phyloP scores from a whole-genome alignment of 2,329 filamentous ascomycete genomes.

The Emericellopsis cladophorae region DNA sequence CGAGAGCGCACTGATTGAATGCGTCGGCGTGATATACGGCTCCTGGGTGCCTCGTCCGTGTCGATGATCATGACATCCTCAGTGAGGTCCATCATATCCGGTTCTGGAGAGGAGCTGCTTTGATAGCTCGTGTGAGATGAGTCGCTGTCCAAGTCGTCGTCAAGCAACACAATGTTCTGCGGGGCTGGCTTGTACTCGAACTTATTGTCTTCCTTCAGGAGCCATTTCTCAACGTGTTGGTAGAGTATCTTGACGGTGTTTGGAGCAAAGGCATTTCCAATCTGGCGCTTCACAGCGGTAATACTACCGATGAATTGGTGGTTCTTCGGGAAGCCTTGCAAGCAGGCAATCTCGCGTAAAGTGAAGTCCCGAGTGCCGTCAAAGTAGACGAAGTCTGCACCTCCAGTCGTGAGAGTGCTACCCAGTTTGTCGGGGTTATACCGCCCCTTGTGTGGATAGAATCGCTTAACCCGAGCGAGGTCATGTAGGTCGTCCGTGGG shows the following conservation, averaged over 20 bases:
- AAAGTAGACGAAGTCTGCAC: constrained; percentile 52
- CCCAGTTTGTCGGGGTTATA: constrained; percentile 36
- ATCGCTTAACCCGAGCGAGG: constrained; percentile 11
- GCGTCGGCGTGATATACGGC: too few relatives aligned
- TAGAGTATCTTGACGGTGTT: constrained; percentile 36
- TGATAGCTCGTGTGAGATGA: background rate
- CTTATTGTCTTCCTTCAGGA: constrained; percentile 29
- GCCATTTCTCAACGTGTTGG: constrained; percentile 30
- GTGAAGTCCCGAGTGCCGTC: constrained; percentile 52
- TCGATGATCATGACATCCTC: background rate
- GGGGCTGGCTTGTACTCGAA: constrained; percentile 4
- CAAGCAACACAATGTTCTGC: background rate
- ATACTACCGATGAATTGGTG: constrained; percentile 41
- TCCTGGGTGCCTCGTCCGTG: too few relatives aligned
- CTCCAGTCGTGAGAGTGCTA: constrained; percentile 52
- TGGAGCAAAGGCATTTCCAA: constrained; percentile 71
- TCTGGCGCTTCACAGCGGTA: constrained; percentile 43
- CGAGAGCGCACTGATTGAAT: too few relatives aligned
- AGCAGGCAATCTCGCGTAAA: constrained; percentile 49
- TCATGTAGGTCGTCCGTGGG: constrained; percentile 25
- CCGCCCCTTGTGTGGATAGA: constrained; percentile 14
- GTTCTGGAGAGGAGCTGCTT: background rate
- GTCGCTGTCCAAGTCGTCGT: background rate
- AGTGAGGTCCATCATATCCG: background rate
- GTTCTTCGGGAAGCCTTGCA: constrained; percentile 55